A percentile compares a stretch with the other conserved stretches of the same genome.
phyloP scores from a whole-genome alignment of 352 stramenopile genomes.

The Phytophthora parvispora region DNA sequence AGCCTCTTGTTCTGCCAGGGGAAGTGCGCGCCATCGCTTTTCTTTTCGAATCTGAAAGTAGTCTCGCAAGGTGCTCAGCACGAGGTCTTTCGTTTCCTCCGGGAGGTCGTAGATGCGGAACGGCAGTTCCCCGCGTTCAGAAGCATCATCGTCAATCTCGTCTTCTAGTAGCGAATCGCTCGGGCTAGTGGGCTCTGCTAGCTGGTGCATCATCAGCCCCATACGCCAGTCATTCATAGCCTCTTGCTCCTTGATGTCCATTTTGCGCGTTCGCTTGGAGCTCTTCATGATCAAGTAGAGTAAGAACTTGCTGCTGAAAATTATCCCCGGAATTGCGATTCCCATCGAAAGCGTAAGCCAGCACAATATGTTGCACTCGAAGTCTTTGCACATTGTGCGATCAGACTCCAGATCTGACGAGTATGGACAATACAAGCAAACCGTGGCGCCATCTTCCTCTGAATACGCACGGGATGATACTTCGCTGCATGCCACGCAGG shows the following conservation, averaged over 20 bases:
- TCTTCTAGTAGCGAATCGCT: slow-evolving; percentile 42
- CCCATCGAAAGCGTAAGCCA: slow-evolving; percentile 73
- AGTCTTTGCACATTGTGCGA: slow-evolving; percentile 49
- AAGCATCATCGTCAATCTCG: slow-evolving; percentile 32
- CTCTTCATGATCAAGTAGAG: slow-evolving; percentile 53
- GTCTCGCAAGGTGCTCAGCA: slow-evolving; percentile 67
- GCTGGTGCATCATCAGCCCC: slow-evolving; percentile 68
- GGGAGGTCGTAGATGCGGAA: slow-evolving; percentile 70
- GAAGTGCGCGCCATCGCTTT: slow-evolving; percentile 38
- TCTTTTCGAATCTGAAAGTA: slow-evolving; percentile 71
- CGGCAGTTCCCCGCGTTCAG: slow-evolving; percentile 31
- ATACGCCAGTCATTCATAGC: slow-evolving; percentile 78
- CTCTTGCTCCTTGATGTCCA: slow-evolving; percentile 69
- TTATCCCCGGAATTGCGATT: slow-evolving; percentile 53
- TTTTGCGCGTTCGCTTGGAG: slow-evolving; percentile 44
- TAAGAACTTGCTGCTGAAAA: slow-evolving; percentile 67
- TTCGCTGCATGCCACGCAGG: slow-evolving; percentile 49
- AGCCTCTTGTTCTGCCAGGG: slow-evolving; percentile 25
- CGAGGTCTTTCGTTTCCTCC: slow-evolving; percentile 63
- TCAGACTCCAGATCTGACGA: slow-evolving; percentile 58
- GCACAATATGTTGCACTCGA: slow-evolving; percentile 66
- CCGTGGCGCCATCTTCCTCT: slow-evolving; percentile 56
- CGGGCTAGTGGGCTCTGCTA: slow-evolving; percentile 42
- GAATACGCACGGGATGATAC: slow-evolving; percentile 66
- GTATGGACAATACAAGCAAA: slow-evolving; percentile 71